These are phyloP conservation scores for Tuber aestivum DNA, from an alignment of 495 filamentous ascomycete genomes.

Conservation along the genomic window DNA sequence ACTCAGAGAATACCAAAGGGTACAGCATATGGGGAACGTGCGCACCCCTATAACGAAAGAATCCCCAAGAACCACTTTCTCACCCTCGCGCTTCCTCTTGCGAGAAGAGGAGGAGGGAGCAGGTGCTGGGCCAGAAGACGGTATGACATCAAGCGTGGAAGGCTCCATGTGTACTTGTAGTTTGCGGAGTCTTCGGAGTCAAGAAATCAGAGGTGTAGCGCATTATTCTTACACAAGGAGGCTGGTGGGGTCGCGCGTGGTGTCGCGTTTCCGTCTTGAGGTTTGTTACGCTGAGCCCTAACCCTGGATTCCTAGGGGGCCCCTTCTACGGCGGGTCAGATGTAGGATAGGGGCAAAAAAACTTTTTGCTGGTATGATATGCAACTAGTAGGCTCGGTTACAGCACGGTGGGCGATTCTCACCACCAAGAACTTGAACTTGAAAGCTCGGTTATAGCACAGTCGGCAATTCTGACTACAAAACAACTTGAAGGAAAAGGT, in stretches of 20 bases:
- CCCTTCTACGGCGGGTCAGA: too few species aligned
- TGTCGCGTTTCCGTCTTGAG: background rate
- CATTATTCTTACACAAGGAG: conserved; percentile 20
- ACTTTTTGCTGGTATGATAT: too few species aligned
- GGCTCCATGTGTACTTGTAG: background rate
- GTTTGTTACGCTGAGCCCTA: background rate
- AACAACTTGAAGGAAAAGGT: too few species aligned
- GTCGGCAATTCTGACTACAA: too few species aligned
- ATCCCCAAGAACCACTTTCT: conserved; percentile 26
- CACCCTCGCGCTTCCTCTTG: conserved; percentile 38
- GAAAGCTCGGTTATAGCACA: too few species aligned
- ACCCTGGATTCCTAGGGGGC: background rate
- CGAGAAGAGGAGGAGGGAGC: conserved; percentile 21
- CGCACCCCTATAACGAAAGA: conserved; percentile 37
- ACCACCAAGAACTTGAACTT: too few species aligned
- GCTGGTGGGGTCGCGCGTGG: conserved; percentile 16
- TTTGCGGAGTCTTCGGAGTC: background rate
- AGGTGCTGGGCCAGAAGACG: conserved; percentile 9
- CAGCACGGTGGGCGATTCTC: too few species aligned
- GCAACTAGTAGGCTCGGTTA: too few species aligned
- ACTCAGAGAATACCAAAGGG: background rate
- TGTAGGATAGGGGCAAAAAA: too few species aligned
- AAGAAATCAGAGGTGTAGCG: conserved; percentile 11
- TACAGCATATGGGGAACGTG: conserved; percentile 4
- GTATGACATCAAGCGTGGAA: conserved; percentile 10